Percentiles rank a stretch among this genome's conserved stretches.
Evolutionary conservation across 306 rosid species (phyloP).

Genomic region (Citrullus amarus): DNA sequence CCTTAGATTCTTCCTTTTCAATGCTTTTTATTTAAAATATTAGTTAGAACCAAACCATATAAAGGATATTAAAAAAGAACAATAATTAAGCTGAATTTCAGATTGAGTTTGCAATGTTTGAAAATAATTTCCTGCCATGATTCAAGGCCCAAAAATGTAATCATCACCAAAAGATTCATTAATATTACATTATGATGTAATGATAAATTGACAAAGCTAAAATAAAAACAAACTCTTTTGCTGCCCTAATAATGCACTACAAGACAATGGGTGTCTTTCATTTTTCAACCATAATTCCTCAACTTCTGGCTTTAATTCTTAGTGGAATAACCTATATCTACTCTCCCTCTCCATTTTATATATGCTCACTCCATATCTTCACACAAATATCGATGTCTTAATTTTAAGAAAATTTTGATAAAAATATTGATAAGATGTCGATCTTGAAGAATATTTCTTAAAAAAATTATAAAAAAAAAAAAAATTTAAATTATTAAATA

Average conservation of each 20-base stretch:
- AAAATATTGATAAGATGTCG: no score
- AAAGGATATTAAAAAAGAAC: not conserved
- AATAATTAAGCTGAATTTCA: not conserved
- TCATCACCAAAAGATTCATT: not conserved
- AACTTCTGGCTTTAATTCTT: constrained; percentile 28
- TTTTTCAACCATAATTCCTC: constrained; percentile 21
- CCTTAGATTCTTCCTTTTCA: not conserved
- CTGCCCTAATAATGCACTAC: not conserved
- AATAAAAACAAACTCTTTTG: not conserved
- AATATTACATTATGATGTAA: not conserved
- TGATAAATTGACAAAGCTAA: not conserved
- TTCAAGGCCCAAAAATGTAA: not conserved
- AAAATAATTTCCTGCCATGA: not conserved
- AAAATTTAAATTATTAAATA: no score
- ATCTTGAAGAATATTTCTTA: no score
- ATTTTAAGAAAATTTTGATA: no score
- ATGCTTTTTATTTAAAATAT: not conserved
- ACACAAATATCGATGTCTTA: no score
- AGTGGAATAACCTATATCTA: constrained; percentile 19
- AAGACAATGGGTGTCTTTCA: not conserved
- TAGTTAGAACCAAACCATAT: not conserved
- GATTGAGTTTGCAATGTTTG: not conserved
- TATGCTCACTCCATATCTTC: no score
- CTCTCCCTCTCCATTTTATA: not conserved
- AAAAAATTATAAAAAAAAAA: no score